Percentiles rank a stretch among this genome's conserved stretches.
Conservation (phyloP, 805 yeast species). For the Starmerella roubikii region DNA sequence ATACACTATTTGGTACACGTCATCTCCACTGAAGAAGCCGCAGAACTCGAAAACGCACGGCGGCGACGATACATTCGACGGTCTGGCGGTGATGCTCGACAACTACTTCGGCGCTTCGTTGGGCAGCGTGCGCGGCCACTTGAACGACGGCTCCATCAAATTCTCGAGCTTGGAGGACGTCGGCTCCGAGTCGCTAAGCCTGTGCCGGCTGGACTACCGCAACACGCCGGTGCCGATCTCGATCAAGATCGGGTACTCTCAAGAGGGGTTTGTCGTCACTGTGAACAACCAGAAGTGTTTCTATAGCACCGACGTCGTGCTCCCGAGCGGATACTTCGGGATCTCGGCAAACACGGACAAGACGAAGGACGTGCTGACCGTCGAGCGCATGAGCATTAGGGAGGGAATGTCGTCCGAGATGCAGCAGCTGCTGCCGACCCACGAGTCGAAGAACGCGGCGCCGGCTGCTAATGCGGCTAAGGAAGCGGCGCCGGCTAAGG, state of each 20-base stretch:
- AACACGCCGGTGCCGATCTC: constrained; percentile 23
- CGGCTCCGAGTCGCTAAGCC: constrained; percentile 25
- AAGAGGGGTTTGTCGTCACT: constrained; percentile 25
- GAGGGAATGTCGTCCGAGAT: constrained; percentile 14
- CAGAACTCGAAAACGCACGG: constrained; percentile 25
- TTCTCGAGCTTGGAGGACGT: constrained; percentile 21
- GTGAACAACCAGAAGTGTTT: constrained; percentile 30
- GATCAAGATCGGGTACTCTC: constrained; percentile 25
- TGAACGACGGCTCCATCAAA: constrained; percentile 27
- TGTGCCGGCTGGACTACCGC: constrained; percentile 28
- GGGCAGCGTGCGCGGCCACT: constrained; percentile 29
- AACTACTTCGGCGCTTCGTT: constrained; percentile 16
- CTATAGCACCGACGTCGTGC: constrained; percentile 22
- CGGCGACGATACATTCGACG: constrained; percentile 29
- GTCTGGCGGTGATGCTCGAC: constrained; percentile 30
- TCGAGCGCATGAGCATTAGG: constrained; percentile 8
- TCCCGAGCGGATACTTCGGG: constrained; percentile 27
- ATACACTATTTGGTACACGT: constrained; percentile 28
- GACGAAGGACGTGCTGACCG: constrained; percentile 14
- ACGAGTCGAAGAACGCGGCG: not conserved
- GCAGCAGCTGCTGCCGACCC: constrained; percentile 10
- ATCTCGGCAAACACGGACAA: constrained; percentile 24
- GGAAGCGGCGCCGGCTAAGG: not conserved
- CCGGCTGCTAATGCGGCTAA: not conserved
- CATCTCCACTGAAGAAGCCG: constrained; percentile 9